A percentile compares a stretch with the other conserved stretches of the same genome.
phyloP scores from a whole-genome alignment of 805 yeast species.

The Diddensiella santjacobensis region DNA sequence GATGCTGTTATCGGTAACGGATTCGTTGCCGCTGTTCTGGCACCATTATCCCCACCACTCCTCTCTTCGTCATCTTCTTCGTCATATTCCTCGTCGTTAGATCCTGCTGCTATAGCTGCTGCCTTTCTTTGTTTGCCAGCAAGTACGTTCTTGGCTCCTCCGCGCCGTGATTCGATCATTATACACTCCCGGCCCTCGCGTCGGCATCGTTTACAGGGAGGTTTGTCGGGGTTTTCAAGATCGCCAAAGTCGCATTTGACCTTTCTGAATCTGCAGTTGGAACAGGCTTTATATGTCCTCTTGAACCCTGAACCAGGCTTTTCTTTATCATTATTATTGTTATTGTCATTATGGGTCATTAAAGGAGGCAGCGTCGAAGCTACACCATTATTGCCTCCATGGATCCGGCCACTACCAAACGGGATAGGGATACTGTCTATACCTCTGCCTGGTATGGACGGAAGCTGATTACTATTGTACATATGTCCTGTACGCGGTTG shows the following conservation, averaged over 20 bases:
- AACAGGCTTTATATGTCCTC: conserved; percentile 77
- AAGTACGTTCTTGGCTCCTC: conserved; percentile 41
- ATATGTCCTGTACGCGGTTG: too few relatives aligned
- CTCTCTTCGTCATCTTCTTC: not conserved
- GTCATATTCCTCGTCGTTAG: not conserved
- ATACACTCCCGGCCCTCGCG: conserved; percentile 82
- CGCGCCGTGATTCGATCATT: conserved; percentile 56
- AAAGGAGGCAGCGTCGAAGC: too few relatives aligned
- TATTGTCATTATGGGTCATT: too few relatives aligned
- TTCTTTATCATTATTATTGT: too few relatives aligned
- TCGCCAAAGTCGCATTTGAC: conserved; percentile 84
- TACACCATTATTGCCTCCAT: too few relatives aligned
- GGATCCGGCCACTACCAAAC: too few relatives aligned
- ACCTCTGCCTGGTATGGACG: too few relatives aligned
- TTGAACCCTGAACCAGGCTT: conserved; percentile 37
- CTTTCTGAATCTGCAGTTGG: conserved; percentile 79
- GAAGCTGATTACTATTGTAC: too few relatives aligned
- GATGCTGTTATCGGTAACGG: not conserved
- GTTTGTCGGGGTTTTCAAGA: conserved; percentile 63
- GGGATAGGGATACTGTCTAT: too few relatives aligned
- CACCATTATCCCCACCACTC: conserved; percentile 1
- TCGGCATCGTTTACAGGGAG: conserved; percentile 82
- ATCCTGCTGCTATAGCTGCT: conserved; percentile 9
- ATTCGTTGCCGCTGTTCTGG: conserved; percentile 1
- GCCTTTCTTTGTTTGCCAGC: conserved; percentile 49